Conservation (phyloP, 805 yeast genomes). For the Yamadazyma olivae region DNA sequence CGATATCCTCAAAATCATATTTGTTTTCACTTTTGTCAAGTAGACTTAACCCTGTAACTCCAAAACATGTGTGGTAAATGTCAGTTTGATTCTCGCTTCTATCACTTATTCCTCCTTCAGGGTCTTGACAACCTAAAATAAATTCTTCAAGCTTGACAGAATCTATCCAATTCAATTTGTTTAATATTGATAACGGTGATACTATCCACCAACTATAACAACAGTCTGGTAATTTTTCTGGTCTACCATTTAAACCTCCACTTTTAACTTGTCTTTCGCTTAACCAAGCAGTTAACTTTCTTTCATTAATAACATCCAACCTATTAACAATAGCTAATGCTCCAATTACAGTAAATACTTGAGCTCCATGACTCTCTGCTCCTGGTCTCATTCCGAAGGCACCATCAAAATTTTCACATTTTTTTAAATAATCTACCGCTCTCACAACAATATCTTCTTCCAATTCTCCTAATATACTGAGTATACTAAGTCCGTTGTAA, state of each 20-base stretch:
- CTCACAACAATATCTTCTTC: slow-evolving; percentile 52
- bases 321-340: slow-evolving; percentile 66
- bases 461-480: slow-evolving; percentile 66
- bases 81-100: slow-evolving; percentile 89
- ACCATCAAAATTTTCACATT: slow-evolving; percentile 90
- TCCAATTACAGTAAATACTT: slow-evolving; percentile 82
- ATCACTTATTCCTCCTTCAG: slow-evolving; percentile 89
- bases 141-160: slow-evolving; percentile 57
- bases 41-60: slow-evolving; percentile 81
- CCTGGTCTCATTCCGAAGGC: slow-evolving; percentile 94
- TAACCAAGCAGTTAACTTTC: slow-evolving; percentile 74
- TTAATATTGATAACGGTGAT: slow-evolving; percentile 67
- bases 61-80: slow-evolving; percentile 89
- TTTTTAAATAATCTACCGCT: slow-evolving; percentile 61
- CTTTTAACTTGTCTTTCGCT: slow-evolving; percentile 79
- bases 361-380: slow-evolving; percentile 94
- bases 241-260: slow-evolving; percentile 96
- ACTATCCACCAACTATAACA: slow-evolving; percentile 99
- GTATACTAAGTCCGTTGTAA: slow-evolving; percentile 72
- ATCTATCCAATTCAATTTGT: slow-evolving; percentile 75
- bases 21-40: slow-evolving; percentile 50
- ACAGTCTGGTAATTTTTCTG: slow-evolving; percentile 94
- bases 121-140: slow-evolving; percentile 76
- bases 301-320: slow-evolving; percentile 42
- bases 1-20: slow-evolving; percentile 55